Conservation (phyloP, 768 basidiomycete genomes). For the Gloeopeniophorella convolvens region DNA sequence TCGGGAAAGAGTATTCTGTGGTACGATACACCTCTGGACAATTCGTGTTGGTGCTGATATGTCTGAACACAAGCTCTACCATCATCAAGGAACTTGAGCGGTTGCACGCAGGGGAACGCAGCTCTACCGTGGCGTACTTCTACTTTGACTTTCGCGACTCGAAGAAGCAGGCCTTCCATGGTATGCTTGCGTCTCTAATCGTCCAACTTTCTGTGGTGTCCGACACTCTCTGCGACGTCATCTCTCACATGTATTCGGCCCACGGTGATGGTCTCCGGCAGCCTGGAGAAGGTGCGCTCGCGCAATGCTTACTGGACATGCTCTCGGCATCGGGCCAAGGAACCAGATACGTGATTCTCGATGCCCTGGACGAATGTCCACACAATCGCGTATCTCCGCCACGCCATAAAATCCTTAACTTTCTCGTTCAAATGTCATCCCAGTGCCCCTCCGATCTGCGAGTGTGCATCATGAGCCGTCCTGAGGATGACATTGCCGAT, state of each 20-base stretch:
- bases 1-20: not conserved
- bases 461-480: not conserved
- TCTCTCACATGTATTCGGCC: not conserved
- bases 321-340: not conserved
- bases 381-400: not conserved
- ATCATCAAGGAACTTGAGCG: not conserved
- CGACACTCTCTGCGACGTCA: not conserved
- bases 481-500: not conserved
- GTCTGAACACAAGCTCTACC: not conserved
- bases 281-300: not conserved
- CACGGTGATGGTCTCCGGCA: not conserved
- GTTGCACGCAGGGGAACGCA: not conserved
- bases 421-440: not conserved
- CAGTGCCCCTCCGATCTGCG: not conserved
- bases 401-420: not conserved
- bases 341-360: not conserved
- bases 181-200: not conserved
- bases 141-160: constrained; percentile 5
- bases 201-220: not conserved
- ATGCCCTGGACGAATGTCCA: not conserved
- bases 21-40: not conserved
- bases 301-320: not conserved
- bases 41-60: not conserved
- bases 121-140: constrained; percentile 1
- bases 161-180: not conserved